Base-by-base conservation (phyloP, 2,329 filamentous ascomycete genomes). In the Coniosporium tulheliwenetii region DNA sequence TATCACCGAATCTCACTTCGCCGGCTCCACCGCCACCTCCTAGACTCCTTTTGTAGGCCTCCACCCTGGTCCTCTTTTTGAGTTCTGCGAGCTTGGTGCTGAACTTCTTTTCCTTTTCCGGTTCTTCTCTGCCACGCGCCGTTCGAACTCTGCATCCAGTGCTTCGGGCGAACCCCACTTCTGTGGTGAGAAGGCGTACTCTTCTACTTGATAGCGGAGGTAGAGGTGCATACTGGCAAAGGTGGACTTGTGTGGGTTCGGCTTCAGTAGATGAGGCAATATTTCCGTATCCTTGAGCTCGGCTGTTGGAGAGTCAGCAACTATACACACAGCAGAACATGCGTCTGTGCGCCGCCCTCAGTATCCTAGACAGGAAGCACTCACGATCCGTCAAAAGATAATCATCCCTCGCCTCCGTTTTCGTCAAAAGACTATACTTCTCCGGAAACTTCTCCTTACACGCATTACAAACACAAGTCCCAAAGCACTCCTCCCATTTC, bases 211-310 rank as follows among this genome's bases (percentile, higher is more conserved):
- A 45, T 77, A 93, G 1, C 91, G 81, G 15, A 98, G 69, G 57
- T 91, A 98, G 2, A 98, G 73, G 80, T 94, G 94, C 91, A 98
- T 98, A 66, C 93, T 85, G 59, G 95, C 86, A 85, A 86, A 98
- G 43, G 87, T 86, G 0, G 82, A 78, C 58, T 95, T 95, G 63
- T 95, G 91, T 1, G 91, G 91, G 52, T 98, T 98, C 1, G 91
- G 89, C 30, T 80, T 79, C 41, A 83, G 81, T 8, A 98, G 70
- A 57, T 93, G 87, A 0, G 89, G 89, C 0, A 98, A 69, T 1
- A 98, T 67, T 12, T 87, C 81, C 43, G 77, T 73, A 53, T 98
- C 91, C 51, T 81, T 81, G n/a, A 98, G 71, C 59, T 98, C 91
- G 31, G 87, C 84, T 26, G 7, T 26, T 26, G 19, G 19, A 26